Base-by-base conservation (phyloP, 305 asterid species). In the Ilex paraguariensis region DNA sequence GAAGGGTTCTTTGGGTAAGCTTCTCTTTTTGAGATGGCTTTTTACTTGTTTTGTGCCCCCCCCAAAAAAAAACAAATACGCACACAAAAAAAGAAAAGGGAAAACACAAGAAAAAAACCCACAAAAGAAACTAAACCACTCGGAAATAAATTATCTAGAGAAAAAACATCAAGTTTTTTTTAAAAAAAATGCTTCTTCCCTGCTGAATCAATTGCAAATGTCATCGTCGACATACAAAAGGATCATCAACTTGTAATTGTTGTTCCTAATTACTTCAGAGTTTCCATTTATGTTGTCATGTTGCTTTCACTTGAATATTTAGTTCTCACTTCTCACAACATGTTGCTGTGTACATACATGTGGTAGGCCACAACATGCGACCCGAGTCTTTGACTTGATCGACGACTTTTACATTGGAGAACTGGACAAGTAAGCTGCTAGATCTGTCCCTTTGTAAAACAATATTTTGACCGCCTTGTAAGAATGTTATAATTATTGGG, bases 311-410 rank as follows among this genome's bases (percentile, higher is more conserved):
- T 36, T 36, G 42, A 4, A 36, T 36, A 36, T 36, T 36, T 36
- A 36, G 7, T 36, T 5, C 42, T 36, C 42, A 2, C 42, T 36
- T 5, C 42, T 36, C 42, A 36, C 42, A 36, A 36, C 4, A 5
- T 36, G 3, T 36, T 36, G 42, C 6, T 36, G 42, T 36, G 10
- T 13, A 3, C 31, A 4, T 52, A 13, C 31, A n/a, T 54, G 36
- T 75, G 68, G 79, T 85, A 91, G 93, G 82, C 97, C 96, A 54
- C 97, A 91, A 68, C 96, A 91, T 78, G 95, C 90, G 39, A 82
- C 95, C 7, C 87, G 95, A 14, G 93, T 87, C 61, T 87, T 86
- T 61, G 96, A 91, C 72, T 81, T 91, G 93, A 84, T 91, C 54
- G 93, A 84, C 62, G 97, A 91, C 76, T 91, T 84, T 21, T 80